Conservation (phyloP, 2,329 filamentous ascomycete species). For the Fusarium sp. region DNA sequence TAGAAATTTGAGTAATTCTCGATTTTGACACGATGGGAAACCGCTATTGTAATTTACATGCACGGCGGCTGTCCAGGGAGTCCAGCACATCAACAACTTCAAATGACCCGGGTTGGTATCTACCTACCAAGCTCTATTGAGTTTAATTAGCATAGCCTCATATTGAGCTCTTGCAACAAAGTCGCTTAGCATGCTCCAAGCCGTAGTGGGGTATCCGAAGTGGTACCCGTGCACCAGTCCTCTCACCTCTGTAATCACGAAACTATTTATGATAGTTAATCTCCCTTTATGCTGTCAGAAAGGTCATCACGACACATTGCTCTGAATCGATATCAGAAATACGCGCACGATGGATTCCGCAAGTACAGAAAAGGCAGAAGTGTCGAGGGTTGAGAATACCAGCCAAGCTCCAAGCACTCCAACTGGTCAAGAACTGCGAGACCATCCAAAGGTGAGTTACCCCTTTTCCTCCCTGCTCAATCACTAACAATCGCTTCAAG, state of each 20-base stretch:
- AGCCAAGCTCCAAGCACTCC: background rate
- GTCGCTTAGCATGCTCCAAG: background rate
- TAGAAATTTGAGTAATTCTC: background rate
- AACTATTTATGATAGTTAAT: background rate
- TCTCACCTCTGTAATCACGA: background rate
- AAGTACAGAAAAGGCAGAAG: background rate
- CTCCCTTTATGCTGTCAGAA: background rate
- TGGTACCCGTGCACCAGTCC: background rate
- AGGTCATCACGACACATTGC: fast-evolving
- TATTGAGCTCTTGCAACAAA: background rate
- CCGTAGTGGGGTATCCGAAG: background rate
- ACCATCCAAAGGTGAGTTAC: background rate
- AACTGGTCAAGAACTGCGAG: background rate
- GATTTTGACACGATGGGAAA: background rate
- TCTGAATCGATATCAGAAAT: fast-evolving
- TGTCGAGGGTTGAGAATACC: background rate
- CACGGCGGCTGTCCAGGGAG: no score
- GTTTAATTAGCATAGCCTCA: background rate
- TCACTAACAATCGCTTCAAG: fast-evolving
- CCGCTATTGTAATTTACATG: no score
- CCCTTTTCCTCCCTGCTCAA: background rate
- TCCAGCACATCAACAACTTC: background rate
- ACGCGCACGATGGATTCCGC: background rate
- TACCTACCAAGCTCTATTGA: background rate
- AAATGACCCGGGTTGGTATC: background rate